Conservation (phyloP, 192 early-diverging fungal genomes). For the Tieghemiomyces parasiticus region DNA sequence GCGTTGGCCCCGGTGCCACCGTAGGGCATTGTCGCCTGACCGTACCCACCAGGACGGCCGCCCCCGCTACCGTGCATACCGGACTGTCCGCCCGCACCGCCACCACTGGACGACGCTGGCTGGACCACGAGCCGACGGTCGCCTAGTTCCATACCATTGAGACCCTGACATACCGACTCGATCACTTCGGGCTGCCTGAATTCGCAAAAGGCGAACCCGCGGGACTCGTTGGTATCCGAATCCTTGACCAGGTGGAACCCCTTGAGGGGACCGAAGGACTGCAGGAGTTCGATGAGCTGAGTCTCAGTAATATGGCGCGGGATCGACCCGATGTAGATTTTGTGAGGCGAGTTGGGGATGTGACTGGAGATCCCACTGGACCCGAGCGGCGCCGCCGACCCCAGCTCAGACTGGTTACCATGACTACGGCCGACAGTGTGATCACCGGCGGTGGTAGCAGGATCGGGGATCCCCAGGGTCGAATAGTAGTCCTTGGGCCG, state of each 20-base stretch:
- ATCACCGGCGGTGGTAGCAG: slow-evolving; percentile 31
- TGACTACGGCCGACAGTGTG: slow-evolving; percentile 41
- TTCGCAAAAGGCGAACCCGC: slow-evolving; percentile 97
- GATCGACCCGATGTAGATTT: slow-evolving; percentile 88
- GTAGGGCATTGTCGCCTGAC: slow-evolving; percentile 18
- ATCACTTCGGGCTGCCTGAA: slow-evolving; percentile 77
- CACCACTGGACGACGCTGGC: slow-evolving; percentile 44
- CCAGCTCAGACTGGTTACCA: too few species aligned
- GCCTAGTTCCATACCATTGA: slow-evolving; percentile 91
- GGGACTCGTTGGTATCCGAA: slow-evolving; percentile 49
- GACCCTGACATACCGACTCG: slow-evolving; percentile 85
- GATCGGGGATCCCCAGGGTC: slow-evolving; percentile 28
- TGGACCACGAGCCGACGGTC: slow-evolving; percentile 90
- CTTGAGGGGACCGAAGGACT: slow-evolving; percentile 83
- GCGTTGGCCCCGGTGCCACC: slow-evolving; percentile 17
- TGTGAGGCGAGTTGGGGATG: slow-evolving; percentile 82
- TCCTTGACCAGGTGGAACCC: slow-evolving; percentile 93
- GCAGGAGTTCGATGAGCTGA: slow-evolving; percentile 85
- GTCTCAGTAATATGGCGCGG: slow-evolving; percentile 79
- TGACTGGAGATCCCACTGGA: slow-evolving; percentile 76
- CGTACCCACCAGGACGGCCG: slow-evolving; percentile 15
- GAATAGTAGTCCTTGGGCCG: slow-evolving; percentile 84
- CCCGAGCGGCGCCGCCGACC: slow-evolving; percentile 41
- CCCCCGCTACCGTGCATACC: too few species aligned
- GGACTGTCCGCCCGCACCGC: slow-evolving; percentile 20